A percentile compares a stretch with the other conserved stretches of the same genome.
Conservation (phyloP, 2,329 filamentous ascomycete species). For the Dactylellina haptotyla region DNA sequence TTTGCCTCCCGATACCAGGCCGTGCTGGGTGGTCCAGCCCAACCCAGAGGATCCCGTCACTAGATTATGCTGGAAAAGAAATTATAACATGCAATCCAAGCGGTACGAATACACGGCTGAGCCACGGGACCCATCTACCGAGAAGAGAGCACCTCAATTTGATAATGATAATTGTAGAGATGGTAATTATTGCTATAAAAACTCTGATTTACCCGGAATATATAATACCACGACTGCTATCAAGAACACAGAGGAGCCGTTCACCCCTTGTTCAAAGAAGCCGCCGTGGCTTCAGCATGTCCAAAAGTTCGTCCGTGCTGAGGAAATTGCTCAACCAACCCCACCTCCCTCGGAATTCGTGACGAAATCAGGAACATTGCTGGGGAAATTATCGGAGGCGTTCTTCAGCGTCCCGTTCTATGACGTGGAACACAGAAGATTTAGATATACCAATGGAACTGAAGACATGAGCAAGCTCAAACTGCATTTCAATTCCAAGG, state of each 20-base stretch:
- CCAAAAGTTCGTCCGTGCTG: slow-evolving; percentile 32
- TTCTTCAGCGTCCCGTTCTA: slow-evolving; percentile 38
- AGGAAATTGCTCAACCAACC: slow-evolving; percentile 25
- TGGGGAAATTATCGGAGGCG: slow-evolving; percentile 17
- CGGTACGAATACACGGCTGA: slow-evolving; percentile 39
- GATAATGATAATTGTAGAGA: background rate
- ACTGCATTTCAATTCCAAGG: slow-evolving; percentile 27
- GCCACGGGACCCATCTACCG: background rate
- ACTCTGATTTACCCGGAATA: background rate
- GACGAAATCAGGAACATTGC: slow-evolving; percentile 10
- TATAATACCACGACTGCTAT: background rate
- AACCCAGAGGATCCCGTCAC: slow-evolving; percentile 9
- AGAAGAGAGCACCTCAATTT: background rate
- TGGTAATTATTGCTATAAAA: background rate
- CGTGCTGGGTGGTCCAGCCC: slow-evolving; percentile 28
- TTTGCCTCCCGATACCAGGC: background rate
- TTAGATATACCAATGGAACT: slow-evolving; percentile 29
- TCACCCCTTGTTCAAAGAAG: slow-evolving; percentile 25
- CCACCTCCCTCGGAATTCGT: slow-evolving; percentile 28
- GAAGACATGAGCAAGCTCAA: slow-evolving; percentile 27
- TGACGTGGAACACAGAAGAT: slow-evolving; percentile 4
- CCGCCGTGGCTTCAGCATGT: slow-evolving; percentile 45
- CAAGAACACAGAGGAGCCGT: slow-evolving; percentile 1
- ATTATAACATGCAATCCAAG: slow-evolving; percentile 19
- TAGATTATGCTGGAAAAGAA: slow-evolving; percentile 23